A percentile compares a stretch with the other conserved stretches of the same genome.
phyloP scores from a whole-genome alignment of 1,284 basidiomycete genomes.

The Trichosporon sp. region DNA sequence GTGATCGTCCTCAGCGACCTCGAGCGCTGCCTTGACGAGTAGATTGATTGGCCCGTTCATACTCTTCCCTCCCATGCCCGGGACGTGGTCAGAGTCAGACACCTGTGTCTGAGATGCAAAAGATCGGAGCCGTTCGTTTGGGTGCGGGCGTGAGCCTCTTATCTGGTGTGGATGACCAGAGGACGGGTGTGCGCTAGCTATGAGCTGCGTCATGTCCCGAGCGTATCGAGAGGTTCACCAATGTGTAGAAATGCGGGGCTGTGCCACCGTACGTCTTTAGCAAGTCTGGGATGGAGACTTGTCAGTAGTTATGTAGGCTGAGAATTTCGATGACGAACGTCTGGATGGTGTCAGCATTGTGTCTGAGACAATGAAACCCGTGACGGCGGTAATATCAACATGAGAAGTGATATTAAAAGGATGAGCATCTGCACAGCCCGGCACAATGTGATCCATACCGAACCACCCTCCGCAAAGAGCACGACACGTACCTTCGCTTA shows the following conservation, averaged over 20 bases:
- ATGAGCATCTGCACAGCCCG: background rate
- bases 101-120: background rate
- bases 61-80: background rate
- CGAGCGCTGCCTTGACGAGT: slow-evolving; percentile 9
- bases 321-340: background rate
- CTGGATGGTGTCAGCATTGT: background rate
- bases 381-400: background rate
- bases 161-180: background rate
- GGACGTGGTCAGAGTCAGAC: background rate
- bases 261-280: background rate
- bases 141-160: background rate
- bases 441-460: background rate
- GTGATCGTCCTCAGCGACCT: background rate
- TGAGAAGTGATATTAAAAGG: background rate
- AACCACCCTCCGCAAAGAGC: background rate
- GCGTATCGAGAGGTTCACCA: background rate
- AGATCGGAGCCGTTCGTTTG: background rate
- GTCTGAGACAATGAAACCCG: background rate
- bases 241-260: background rate
- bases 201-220: background rate
- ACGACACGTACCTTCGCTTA: background rate
- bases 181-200: background rate
- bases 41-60: slow-evolving; percentile 5
- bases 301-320: background rate
- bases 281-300: background rate